Evolutionary conservation across 192 early-diverging fungal genomes (phyloP), one percentile per base, ranked within the genome.

Genomic region (Coemansia sp.): DNA sequence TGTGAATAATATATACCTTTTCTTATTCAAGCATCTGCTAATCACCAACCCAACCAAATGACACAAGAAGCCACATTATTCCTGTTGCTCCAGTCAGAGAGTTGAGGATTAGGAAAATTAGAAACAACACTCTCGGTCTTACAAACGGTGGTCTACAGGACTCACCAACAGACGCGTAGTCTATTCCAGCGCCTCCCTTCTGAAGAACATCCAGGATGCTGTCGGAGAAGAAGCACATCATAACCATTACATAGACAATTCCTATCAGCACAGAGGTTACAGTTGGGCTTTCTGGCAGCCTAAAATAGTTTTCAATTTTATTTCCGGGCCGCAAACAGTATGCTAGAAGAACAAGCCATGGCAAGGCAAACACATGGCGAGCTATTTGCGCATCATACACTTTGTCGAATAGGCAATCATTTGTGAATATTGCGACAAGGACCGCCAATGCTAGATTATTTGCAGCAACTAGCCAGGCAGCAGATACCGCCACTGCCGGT

Each of bases 151-250:
- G 51, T 52, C n/a, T n/a, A n/a, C 51, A 22, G 7, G 10, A 16
- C n/a, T 8, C n/a, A 1, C n/a, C 51, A 21, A 22, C 51, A 21
- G 9, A 1, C 8, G 16, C 21, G n/a, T 52, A 52, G n/a, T n/a
- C 51, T 52, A 52, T 52, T 52, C 51, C 51, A n/a, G 51, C 51
- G n/a, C n/a, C 51, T 22, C 51, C 51, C n/a, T 52, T 52, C 8
- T 52, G 21, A n/a, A 52, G 51, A 21, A 52, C 16, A 52, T n/a
- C n/a, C 21, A 52, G n/a, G 7, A 52, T n/a, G 8, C n/a, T 22
- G 51, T 52, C 6, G n/a, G 51, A 18, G 4, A 52, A 52, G n/a
- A 22, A 52, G 51, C n/a, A 52, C 8, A n/a, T 11, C 51, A 52
- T 52, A 6, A 52, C 51, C 16, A 52, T 22, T 11, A 52, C n/a